Evolutionary conservation across 345 rosid species (phyloP), one percentile per base, ranked within the genome.

Genomic region (Noccaea caerulescens): DNA sequence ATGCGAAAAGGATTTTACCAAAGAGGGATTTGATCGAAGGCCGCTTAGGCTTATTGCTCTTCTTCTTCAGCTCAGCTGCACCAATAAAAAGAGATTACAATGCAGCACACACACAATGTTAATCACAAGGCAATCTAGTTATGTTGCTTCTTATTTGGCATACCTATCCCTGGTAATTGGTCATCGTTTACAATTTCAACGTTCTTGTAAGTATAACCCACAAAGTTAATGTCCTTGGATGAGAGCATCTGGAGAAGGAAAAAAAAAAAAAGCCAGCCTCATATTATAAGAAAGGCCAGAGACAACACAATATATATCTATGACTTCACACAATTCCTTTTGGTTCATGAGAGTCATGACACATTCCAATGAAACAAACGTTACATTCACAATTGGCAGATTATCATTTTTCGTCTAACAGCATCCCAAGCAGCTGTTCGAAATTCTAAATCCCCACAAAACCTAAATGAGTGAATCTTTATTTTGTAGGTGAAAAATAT

Each of bases 201-300:
- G 79, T 93, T 93, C 85, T 93, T 93, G 82, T 93, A 93, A 2
- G 98, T 93, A 72, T 93, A 93, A 69, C 98, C 98, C 70, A 93
- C 97, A 71, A 93, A 93, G 85, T 93, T 89, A 37, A 93, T 69
- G 75, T 93, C 98, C 82, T 93, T 93, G 32, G 98, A 93, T 20
- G 96, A 82, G 57, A 93, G 96, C 98, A 93, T 94, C 99, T 94
- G 93, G 80, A 74, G 58, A 58, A 58, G 44, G n/a, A 57, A 57
- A 27, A 27, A 27, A 2, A 34, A 50, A 37, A 52, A 49, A 74
- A 66, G 37, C 34, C 12, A 55, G 4, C 61, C 44, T 16, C 44
- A 36, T 9, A 4, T 45, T 13, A 27, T 27, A 45, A 14, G 50
- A 14, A 41, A 38, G 1, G 3, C 57, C 39, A 11, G 46, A 20